Conservation (phyloP, 75 land plant species). For the Azolla pinnata region DNA sequence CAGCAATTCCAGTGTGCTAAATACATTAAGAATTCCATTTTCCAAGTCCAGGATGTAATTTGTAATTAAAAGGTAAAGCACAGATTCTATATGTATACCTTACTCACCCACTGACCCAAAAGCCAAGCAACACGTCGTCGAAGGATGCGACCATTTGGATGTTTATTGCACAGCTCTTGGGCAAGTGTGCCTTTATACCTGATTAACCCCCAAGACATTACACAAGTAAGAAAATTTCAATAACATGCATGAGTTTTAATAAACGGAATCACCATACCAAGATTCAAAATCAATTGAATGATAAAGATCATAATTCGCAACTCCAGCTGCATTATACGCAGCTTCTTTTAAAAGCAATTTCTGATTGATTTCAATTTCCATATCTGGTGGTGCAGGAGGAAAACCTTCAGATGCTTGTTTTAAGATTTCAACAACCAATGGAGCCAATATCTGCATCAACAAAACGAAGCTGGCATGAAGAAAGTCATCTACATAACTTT, state of each 20-base stretch:
- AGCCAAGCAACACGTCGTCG: slow-evolving; percentile 88
- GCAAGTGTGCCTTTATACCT: slow-evolving; percentile 83
- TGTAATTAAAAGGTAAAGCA: neutral
- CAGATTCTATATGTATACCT: slow-evolving; percentile 37
- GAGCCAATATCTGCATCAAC: slow-evolving; percentile 74
- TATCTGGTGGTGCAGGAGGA: slow-evolving; percentile 37
- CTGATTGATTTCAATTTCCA: slow-evolving; percentile 55
- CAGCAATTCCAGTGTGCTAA: too few relatives aligned
- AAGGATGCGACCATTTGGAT: slow-evolving; percentile 82
- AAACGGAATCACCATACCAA: slow-evolving; percentile 40
- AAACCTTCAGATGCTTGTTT: slow-evolving; percentile 76
- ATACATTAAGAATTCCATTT: too few relatives aligned
- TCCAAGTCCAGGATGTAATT: too few relatives aligned
- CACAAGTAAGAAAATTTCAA: neutral
- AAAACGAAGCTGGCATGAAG: too few relatives aligned
- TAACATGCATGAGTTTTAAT: too few relatives aligned
- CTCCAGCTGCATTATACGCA: slow-evolving; percentile 90
- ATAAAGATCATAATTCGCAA: slow-evolving; percentile 92
- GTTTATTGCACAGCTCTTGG: slow-evolving; percentile 62
- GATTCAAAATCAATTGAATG: slow-evolving; percentile 75
- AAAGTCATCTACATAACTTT: too few relatives aligned
- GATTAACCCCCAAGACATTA: too few relatives aligned
- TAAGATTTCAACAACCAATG: slow-evolving; percentile 77
- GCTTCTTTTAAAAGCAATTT: slow-evolving; percentile 85
- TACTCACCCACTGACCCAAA: slow-evolving; percentile 93